A percentile compares a stretch with the other conserved stretches of the same genome.
phyloP scores from a whole-genome alignment of 2,329 filamentous ascomycete species.

The Colletotrichum ledebouriae region DNA sequence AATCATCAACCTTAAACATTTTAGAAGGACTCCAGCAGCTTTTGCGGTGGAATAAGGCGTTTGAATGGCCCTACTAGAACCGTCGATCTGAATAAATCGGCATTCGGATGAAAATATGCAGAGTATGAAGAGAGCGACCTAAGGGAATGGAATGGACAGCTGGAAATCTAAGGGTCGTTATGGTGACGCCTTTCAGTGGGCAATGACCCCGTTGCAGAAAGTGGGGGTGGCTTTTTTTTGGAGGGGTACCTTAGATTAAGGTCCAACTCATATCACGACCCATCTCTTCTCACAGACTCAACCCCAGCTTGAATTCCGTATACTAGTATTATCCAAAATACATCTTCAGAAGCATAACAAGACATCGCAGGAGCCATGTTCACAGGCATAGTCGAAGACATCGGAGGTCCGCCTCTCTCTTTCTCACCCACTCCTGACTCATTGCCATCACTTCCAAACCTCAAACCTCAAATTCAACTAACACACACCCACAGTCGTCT shows the following conservation, averaged over 20 bases:
- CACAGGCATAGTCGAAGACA: conserved; percentile 91
- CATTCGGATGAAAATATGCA: not conserved
- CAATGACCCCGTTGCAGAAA: conserved; percentile 27
- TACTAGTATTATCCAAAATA: not conserved
- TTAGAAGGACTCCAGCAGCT: not conserved
- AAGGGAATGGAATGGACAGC: not conserved
- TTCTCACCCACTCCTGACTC: not conserved
- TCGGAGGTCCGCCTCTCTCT: conserved; percentile 80
- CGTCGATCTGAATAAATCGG: conserved; percentile 2
- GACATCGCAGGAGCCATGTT: conserved; percentile 75
- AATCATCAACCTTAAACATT: conserved; percentile 5
- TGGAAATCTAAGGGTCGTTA: not conserved
- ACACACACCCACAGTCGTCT: conserved; percentile 74
- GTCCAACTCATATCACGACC: conserved; percentile 19
- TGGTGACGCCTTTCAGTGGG: conserved; percentile 15
- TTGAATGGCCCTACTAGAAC: not conserved
- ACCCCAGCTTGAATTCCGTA: too few species aligned
- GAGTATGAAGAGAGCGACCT: not conserved
- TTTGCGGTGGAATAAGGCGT: not conserved
- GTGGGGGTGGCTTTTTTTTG: conserved; percentile 27
- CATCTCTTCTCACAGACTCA: not conserved
- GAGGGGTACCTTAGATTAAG: conserved; percentile 13
- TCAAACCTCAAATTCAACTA: conserved; percentile 38
- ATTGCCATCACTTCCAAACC: conserved; percentile 13
- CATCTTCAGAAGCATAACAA: not conserved